Percentiles rank a stretch among this genome's conserved stretches.
Conservation (phyloP, 2,329 filamentous ascomycete species). For the Hypoxylon sp. region DNA sequence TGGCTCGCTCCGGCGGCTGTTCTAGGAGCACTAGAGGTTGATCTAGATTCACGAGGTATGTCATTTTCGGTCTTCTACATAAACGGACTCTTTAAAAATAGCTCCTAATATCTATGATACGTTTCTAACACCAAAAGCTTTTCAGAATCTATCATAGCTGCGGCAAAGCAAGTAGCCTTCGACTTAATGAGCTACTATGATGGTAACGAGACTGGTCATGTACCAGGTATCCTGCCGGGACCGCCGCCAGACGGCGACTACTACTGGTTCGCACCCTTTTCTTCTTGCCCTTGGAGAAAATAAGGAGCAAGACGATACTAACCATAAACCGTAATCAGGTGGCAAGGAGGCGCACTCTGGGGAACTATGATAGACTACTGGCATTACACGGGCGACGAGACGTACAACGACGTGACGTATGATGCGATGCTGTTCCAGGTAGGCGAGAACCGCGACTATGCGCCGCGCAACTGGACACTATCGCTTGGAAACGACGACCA, state of each 20-base stretch:
- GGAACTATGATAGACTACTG: slow-evolving; percentile 69
- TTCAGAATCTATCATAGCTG: slow-evolving; percentile 51
- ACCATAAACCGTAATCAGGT: slow-evolving; percentile 58
- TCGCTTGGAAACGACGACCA: slow-evolving; percentile 69
- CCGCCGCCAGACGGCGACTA: slow-evolving; percentile 51
- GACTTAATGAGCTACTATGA: slow-evolving; percentile 52
- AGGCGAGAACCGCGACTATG: slow-evolving; percentile 62
- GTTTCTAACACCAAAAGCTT: slow-evolving; percentile 4
- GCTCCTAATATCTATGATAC: neutral
- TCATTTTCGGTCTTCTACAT: neutral
- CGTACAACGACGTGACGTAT: slow-evolving; percentile 65
- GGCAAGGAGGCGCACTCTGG: slow-evolving; percentile 69
- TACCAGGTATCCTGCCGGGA: slow-evolving; percentile 52
- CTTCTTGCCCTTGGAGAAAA: neutral
- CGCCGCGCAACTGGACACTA: slow-evolving; percentile 61
- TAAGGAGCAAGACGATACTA: slow-evolving; percentile 2
- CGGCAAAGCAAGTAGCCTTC: slow-evolving; percentile 49
- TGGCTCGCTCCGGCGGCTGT: slow-evolving; percentile 48
- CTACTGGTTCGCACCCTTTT: slow-evolving; percentile 49
- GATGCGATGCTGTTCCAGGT: slow-evolving; percentile 62
- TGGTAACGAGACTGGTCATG: slow-evolving; percentile 61
- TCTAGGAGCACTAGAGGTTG: slow-evolving; percentile 50
- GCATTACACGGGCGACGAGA: slow-evolving; percentile 68
- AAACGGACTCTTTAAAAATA: neutral
- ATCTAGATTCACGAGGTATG: slow-evolving; percentile 50